Conservation (phyloP, 129 eudicot genomes). For the Helianthus tuberosus region DNA sequence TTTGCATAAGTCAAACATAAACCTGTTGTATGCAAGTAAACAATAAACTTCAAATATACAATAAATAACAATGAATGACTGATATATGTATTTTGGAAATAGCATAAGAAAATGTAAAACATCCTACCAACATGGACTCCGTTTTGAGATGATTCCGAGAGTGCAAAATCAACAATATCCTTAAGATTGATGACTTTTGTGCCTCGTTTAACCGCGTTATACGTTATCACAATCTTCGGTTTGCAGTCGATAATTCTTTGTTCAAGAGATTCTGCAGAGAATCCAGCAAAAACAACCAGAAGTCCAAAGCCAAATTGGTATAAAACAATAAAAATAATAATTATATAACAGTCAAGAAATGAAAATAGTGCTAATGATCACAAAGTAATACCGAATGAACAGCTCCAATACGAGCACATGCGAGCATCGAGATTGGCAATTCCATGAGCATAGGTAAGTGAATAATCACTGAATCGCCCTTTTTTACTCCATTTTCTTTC, state of each 20-base stretch:
- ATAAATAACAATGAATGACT: not conserved
- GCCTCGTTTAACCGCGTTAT: slow-evolving; percentile 93
- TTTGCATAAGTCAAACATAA: slow-evolving; percentile 87
- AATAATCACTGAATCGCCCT: slow-evolving; percentile 91
- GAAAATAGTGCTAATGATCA: not conserved
- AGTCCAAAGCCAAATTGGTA: slow-evolving; percentile 6
- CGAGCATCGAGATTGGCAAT: slow-evolving; percentile 93
- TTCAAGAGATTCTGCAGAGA: slow-evolving; percentile 88
- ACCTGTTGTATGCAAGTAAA: slow-evolving; percentile 48
- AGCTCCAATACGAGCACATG: slow-evolving; percentile 99
- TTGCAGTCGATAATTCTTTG: slow-evolving; percentile 95
- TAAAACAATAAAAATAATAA: not conserved
- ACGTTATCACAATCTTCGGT: slow-evolving; percentile 86
- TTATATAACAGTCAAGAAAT: not conserved
- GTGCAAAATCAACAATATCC: slow-evolving; percentile 84
- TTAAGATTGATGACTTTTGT: slow-evolving; percentile 71
- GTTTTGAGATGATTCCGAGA: slow-evolving; percentile 56
- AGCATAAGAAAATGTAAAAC: not conserved
- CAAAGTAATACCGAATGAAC: slow-evolving; percentile 74
- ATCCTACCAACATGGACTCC: slow-evolving; percentile 64
- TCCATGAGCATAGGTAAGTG: slow-evolving; percentile 98
- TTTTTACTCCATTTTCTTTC: slow-evolving; percentile 79
- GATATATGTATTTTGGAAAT: not conserved
- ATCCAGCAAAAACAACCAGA: slow-evolving; percentile 99
- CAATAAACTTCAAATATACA: slow-evolving; percentile 1